These are phyloP conservation scores for Ophiostoma triangulosporum DNA, from an alignment of 2,329 filamentous ascomycete genomes.

Conservation along the genomic window DNA sequence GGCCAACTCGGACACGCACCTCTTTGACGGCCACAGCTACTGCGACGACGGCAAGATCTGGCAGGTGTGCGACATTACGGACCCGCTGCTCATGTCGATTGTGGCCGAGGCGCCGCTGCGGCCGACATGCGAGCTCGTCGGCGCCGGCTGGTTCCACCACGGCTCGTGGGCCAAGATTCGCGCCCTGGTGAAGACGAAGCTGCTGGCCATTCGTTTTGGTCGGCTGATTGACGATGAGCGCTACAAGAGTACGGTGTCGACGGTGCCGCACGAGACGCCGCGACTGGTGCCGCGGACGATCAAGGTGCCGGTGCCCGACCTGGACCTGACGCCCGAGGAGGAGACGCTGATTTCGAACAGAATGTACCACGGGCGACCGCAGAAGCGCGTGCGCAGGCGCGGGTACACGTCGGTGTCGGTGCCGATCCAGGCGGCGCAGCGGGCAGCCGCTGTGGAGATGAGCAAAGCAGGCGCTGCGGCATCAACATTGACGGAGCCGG, in stretches of 20 bases:
- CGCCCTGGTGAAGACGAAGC: slow-evolving; percentile 77
- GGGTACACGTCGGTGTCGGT: slow-evolving; percentile 12
- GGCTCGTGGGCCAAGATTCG: slow-evolving; percentile 75
- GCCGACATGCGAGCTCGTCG: slow-evolving; percentile 40
- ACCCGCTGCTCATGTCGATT: slow-evolving; percentile 56
- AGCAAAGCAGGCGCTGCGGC: not conserved
- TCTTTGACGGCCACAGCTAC: slow-evolving; percentile 70
- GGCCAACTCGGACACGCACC: slow-evolving; percentile 40
- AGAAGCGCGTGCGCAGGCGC: slow-evolving; percentile 10
- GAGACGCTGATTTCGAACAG: slow-evolving; percentile 9
- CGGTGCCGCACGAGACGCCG: slow-evolving; percentile 23
- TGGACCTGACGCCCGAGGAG: slow-evolving; percentile 26
- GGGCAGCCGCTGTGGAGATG: not conserved
- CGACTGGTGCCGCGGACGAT: slow-evolving; percentile 18
- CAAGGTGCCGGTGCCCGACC: slow-evolving; percentile 26
- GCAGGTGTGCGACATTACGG: slow-evolving; percentile 86
- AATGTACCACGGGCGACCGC: slow-evolving; percentile 11
- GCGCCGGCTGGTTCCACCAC: slow-evolving; percentile 74
- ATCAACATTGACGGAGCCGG: too few species aligned
- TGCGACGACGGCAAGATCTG: slow-evolving; percentile 77
- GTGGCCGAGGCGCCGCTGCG: slow-evolving; percentile 50
- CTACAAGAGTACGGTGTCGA: slow-evolving; percentile 18
- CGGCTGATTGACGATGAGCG: slow-evolving; percentile 33
- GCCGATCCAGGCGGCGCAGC: slow-evolving; percentile 7
- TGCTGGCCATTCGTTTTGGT: slow-evolving; percentile 50